Conservation (phyloP, 306 rosid species). For the Biancaea sappan region DNA sequence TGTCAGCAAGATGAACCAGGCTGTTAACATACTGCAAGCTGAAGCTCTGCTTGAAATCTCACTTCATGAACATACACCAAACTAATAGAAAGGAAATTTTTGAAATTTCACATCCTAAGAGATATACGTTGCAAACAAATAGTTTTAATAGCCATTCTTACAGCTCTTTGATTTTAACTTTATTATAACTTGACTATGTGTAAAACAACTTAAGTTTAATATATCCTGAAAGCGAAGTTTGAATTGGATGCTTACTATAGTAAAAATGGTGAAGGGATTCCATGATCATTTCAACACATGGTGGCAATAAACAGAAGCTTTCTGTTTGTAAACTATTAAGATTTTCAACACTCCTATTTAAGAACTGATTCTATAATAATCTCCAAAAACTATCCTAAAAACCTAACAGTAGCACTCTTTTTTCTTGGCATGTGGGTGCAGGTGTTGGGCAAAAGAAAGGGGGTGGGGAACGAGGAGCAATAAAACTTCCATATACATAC, state of each 20-base stretch:
- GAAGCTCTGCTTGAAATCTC: constrained; percentile 31
- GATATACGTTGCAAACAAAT: not conserved
- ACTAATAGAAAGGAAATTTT: constrained; percentile 12
- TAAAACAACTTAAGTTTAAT: not conserved
- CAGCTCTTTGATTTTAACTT: not conserved
- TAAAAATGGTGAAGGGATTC: constrained; percentile 16
- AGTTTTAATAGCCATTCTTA: constrained; percentile 1
- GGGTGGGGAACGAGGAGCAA: not conserved
- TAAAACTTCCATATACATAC: no score
- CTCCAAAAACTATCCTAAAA: not conserved
- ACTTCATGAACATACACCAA: constrained; percentile 6
- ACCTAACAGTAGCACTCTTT: not conserved
- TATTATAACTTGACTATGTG: not conserved
- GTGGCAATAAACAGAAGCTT: constrained; percentile 18
- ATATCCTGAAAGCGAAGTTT: not conserved
- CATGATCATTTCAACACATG: constrained; percentile 9
- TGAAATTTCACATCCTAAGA: no score
- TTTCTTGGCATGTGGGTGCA: not conserved
- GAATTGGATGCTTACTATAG: constrained; percentile 12
- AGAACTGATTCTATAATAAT: constrained; percentile 20
- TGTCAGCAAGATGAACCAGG: constrained; percentile 16
- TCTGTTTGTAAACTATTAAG: not conserved
- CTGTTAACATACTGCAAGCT: constrained; percentile 4
- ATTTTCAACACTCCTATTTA: not conserved
- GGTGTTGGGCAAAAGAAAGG: not conserved